Conservation (phyloP, 2,329 filamentous ascomycete species). For the Albifimbria verrucaria region DNA sequence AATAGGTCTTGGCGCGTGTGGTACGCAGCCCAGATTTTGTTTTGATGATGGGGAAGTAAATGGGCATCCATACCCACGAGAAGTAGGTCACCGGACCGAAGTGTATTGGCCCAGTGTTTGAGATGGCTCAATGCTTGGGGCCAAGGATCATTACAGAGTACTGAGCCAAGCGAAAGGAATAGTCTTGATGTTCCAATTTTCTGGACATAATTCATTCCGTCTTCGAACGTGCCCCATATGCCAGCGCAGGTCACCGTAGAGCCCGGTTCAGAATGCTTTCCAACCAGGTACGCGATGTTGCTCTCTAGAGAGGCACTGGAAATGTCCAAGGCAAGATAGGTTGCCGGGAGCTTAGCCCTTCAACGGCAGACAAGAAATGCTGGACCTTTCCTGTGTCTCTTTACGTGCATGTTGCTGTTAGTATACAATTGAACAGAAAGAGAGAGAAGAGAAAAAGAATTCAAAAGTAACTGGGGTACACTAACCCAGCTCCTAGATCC, state of each 20-base stretch:
- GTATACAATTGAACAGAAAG: neutral
- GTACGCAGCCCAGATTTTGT: constrained; percentile 38
- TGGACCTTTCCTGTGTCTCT: constrained; percentile 40
- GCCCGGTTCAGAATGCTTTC: constrained; percentile 20
- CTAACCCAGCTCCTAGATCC: constrained; percentile 40
- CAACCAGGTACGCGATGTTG: constrained; percentile 29
- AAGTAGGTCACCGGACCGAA: constrained; percentile 31
- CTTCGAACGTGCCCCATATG: constrained; percentile 37
- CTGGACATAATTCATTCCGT: constrained; percentile 29
- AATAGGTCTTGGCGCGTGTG: constrained; percentile 34
- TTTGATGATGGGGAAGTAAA: constrained; percentile 23
- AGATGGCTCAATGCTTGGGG: constrained; percentile 29
- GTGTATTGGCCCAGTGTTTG: constrained; percentile 30
- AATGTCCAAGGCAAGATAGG: constrained; percentile 38
- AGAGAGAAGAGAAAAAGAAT: neutral
- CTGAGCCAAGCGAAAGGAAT: constrained; percentile 39
- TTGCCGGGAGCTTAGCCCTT: constrained; percentile 23
- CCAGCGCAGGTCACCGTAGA: constrained; percentile 31
- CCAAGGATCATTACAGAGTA: constrained; percentile 39
- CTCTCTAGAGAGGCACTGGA: constrained; percentile 31
- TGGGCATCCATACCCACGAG: constrained; percentile 41
- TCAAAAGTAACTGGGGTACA: constrained; percentile 8
- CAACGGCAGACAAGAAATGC: constrained; percentile 32
- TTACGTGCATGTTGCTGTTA: neutral
- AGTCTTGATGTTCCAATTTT: constrained; percentile 27